A percentile compares a stretch with the other conserved stretches of the same genome.
phyloP scores from a whole-genome alignment of 495 filamentous ascomycete species.

The Delitschia confertaspora region DNA sequence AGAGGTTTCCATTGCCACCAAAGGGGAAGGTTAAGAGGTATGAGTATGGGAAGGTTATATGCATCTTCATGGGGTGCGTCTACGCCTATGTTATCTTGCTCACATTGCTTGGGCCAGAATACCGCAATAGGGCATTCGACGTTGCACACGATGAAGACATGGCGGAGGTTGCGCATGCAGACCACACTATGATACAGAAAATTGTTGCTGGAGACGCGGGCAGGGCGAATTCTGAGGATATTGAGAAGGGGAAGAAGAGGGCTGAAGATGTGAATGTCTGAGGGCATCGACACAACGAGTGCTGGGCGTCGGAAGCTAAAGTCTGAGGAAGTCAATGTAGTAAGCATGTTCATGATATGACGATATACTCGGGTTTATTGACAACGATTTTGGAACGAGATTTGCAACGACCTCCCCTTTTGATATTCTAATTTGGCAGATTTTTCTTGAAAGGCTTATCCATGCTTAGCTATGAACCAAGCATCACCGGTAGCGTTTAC shows the following conservation, averaged over 20 bases:
- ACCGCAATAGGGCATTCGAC: conserved; percentile 55
- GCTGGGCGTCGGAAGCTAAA: too few species aligned
- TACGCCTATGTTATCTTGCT: conserved; percentile 71
- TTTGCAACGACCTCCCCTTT: too few species aligned
- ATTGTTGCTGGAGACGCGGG: background rate
- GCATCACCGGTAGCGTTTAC: too few species aligned
- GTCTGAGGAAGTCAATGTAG: too few species aligned
- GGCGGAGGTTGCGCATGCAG: conserved; percentile 37
- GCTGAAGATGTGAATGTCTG: background rate
- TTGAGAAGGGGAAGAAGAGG: conserved; percentile 13
- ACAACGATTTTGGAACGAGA: too few species aligned
- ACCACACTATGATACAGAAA: background rate
- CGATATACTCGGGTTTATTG: too few species aligned
- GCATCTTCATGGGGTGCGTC: conserved; percentile 91
- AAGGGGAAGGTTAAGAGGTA: conserved; percentile 46
- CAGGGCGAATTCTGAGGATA: background rate
- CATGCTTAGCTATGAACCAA: too few species aligned
- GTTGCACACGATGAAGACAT: conserved; percentile 59
- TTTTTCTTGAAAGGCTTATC: too few species aligned
- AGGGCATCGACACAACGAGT: background rate
- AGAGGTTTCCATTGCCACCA: conserved; percentile 65
- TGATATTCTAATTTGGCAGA: too few species aligned
- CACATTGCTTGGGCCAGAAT: conserved; percentile 70
- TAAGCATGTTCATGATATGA: too few species aligned
- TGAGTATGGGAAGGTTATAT: conserved; percentile 82